phyloP scores from a whole-genome alignment of 1,284 basidiomycete species.

The Cystobasidium sp. region DNA sequence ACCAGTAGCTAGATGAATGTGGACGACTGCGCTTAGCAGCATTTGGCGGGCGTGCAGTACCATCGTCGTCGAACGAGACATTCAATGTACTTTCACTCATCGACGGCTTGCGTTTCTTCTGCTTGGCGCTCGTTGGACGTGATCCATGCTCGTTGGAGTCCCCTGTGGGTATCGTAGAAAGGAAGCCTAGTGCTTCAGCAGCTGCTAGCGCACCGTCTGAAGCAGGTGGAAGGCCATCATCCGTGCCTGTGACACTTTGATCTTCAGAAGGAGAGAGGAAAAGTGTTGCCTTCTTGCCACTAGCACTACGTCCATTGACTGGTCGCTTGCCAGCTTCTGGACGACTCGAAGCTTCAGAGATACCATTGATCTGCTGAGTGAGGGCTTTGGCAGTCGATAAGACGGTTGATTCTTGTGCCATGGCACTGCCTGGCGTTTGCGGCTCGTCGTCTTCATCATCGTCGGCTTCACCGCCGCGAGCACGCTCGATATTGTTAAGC shows the following conservation, averaged over 20 bases:
- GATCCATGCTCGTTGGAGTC: not conserved
- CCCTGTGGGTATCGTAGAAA: conserved; percentile 51
- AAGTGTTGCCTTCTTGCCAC: conserved; percentile 38
- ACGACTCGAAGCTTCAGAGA: not conserved
- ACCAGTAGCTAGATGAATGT: conserved; percentile 60
- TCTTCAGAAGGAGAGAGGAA: conserved; percentile 18
- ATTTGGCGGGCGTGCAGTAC: not conserved
- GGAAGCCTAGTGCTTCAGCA: conserved; percentile 57
- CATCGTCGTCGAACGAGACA: conserved; percentile 19
- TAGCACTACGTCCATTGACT: not conserved
- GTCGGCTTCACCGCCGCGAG: conserved; percentile 48
- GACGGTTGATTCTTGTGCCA: conserved; percentile 32
- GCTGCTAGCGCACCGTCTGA: conserved; percentile 57
- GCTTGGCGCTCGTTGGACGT: conserved; percentile 9
- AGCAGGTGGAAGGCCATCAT: conserved; percentile 33
- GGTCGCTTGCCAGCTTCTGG: conserved; percentile 12
- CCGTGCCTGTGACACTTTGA: conserved; percentile 1
- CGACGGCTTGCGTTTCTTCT: conserved; percentile 44
- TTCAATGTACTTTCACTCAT: conserved; percentile 17
- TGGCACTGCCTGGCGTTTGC: conserved; percentile 42
- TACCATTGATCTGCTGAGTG: conserved; percentile 31
- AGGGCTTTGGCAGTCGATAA: conserved; percentile 37
- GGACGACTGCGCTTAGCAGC: conserved; percentile 22
- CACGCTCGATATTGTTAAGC: conserved; percentile 54
- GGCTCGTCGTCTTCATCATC: conserved; percentile 55